Base-by-base conservation (phyloP, 177 flowering plant genomes). In the Telopea speciosissima region DNA sequence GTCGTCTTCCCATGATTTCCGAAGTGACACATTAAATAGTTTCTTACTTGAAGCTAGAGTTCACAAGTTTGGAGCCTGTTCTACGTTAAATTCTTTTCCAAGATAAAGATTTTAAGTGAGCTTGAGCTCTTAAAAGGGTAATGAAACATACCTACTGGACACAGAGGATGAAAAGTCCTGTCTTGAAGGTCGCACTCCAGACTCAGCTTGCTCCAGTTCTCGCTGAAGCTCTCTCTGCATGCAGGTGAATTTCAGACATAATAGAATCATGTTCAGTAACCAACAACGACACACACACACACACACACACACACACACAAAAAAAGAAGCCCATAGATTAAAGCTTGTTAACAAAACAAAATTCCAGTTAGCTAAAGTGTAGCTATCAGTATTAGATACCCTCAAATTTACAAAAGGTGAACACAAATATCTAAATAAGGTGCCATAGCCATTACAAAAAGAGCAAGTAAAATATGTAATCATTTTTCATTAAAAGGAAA, bases 151-250 rank as follows among this genome's bases (percentile, higher is more conserved):
- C 98, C 95, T 77, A 73, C 79, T 85, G 69, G 89, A 83, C 54
- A 84, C 66, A 22, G 93, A 84, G 45, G 97, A 85, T 63, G 92
- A 72, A 77, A 85, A 86, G 28, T 90, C 96, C 64, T 96, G 85
- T 17, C 92, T 76, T 63, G 96, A 83, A 52, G 91, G 68, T 72
- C 90, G 82, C 45, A 82, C 21, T 74, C 98, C 97, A 72, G 92
- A 86, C 73, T 91, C 98, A 21, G 84, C 83, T 65, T 90, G 98
- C 79, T 93, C 97, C 61, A 91, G 77, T 72, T 93, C 97, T 63
- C 87, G 85, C 77, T 91, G 94, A 72, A 93, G 88, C 72, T 93
- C 98, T 82, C 91, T 90, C 98, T 93, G 63, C 88, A 85, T 28
- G 63, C 67, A 77, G 70, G 68, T 58, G 62, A 19, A 61, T 67